These are phyloP conservation scores for Boeremia exigua DNA, from an alignment of 2,329 filamentous ascomycete genomes.

Conservation along the genomic window DNA sequence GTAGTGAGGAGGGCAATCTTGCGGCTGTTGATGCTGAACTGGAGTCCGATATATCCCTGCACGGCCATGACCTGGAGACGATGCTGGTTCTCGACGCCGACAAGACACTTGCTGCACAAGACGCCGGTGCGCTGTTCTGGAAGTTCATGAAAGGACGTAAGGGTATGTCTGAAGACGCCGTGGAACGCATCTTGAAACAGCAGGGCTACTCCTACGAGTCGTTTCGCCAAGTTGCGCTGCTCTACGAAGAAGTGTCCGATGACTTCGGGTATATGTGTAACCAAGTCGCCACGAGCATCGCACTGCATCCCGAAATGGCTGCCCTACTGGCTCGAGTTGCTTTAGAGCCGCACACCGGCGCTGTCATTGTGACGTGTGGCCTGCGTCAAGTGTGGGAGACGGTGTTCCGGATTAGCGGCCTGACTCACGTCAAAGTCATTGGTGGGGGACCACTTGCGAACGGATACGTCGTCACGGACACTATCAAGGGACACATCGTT, in stretches of 20 bases:
- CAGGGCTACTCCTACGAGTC: conserved; percentile 59
- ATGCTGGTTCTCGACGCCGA: conserved; percentile 66
- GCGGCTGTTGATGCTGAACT: background rate
- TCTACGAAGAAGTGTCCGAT: conserved; percentile 57
- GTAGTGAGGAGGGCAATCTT: background rate
- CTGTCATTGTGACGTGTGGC: conserved; percentile 63
- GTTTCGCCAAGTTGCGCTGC: conserved; percentile 61
- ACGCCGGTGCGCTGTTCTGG: conserved; percentile 62
- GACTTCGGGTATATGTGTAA: conserved; percentile 57
- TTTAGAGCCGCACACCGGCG: conserved; percentile 49
- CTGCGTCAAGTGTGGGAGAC: conserved; percentile 62
- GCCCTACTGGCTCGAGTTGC: conserved; percentile 49
- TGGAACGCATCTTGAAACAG: conserved; percentile 55
- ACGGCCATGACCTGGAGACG: conserved; percentile 44
- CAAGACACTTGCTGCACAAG: conserved; percentile 59
- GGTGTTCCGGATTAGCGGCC: conserved; percentile 53
- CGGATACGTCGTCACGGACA: conserved; percentile 58
- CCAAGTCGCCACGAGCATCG: conserved; percentile 50
- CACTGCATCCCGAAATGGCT: conserved; percentile 57
- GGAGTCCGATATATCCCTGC: background rate
- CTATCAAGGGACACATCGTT: conserved; percentile 59
- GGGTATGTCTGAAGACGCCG: conserved; percentile 24
- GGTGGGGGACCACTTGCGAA: conserved; percentile 58
- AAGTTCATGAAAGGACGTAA: background rate
- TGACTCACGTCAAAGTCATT: conserved; percentile 59